These are phyloP conservation scores for Cercospora canescens DNA, from an alignment of 2,329 filamentous ascomycete genomes.

Conservation along the genomic window DNA sequence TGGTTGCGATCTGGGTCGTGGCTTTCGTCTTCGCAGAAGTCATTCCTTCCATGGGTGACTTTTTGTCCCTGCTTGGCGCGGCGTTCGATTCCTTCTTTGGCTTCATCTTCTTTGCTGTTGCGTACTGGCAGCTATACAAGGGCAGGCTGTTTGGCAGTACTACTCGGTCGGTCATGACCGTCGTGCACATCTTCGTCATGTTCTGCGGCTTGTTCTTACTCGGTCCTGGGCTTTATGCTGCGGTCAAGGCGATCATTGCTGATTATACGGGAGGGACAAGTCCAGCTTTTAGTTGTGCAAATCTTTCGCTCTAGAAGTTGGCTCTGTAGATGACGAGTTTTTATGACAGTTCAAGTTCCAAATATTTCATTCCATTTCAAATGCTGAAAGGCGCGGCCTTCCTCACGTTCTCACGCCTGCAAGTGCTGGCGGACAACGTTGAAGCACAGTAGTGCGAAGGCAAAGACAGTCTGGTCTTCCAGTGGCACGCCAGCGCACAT, in stretches of 20 bases:
- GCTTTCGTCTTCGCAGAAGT: slow-evolving; percentile 52
- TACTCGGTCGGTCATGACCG: slow-evolving; percentile 43
- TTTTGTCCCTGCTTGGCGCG: slow-evolving; percentile 49
- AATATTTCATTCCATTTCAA: not conserved
- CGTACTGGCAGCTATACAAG: slow-evolving; percentile 49
- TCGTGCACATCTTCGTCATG: slow-evolving; percentile 50
- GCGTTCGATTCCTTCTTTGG: slow-evolving; percentile 54
- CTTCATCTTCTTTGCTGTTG: slow-evolving; percentile 54
- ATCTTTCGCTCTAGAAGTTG: slow-evolving; percentile 45
- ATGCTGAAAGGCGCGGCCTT: too few relatives aligned
- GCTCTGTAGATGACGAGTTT: not conserved
- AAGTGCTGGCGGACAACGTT: too few relatives aligned
- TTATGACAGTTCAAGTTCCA: not conserved
- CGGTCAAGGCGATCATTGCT: slow-evolving; percentile 53
- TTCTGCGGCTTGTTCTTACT: slow-evolving; percentile 49
- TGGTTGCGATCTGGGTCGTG: slow-evolving; percentile 46
- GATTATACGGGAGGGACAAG: slow-evolving; percentile 48
- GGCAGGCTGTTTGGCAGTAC: slow-evolving; percentile 41
- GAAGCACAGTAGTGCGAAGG: too few relatives aligned
- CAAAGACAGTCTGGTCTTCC: too few relatives aligned
- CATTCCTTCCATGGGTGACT: slow-evolving; percentile 53
- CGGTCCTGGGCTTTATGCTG: slow-evolving; percentile 55
- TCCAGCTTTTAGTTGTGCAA: slow-evolving; percentile 53
- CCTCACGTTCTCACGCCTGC: too few relatives aligned
- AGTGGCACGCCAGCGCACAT: too few relatives aligned